Percentiles rank a stretch among this genome's conserved stretches.
These are phyloP conservation scores for Dactylonectria macrodidyma DNA, from an alignment of 2,329 filamentous ascomycete genomes.

Conservation along the genomic window DNA sequence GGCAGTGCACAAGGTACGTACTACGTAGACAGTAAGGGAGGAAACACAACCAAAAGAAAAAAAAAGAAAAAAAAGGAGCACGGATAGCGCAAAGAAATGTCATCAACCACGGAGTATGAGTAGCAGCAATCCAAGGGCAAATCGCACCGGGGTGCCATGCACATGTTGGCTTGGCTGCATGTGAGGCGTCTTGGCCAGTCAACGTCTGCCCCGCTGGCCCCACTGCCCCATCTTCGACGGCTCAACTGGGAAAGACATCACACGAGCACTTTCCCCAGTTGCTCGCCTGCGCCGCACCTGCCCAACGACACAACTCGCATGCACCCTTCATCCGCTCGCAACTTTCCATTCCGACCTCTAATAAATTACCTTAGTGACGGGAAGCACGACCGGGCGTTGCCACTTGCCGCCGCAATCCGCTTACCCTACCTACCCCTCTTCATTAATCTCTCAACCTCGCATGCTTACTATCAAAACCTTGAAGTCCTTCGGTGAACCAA, in stretches of 20 bases:
- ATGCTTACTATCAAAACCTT: not conserved
- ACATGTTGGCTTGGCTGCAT: constrained; percentile 33
- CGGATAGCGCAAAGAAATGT: constrained; percentile 5
- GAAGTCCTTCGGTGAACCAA: constrained; percentile 23
- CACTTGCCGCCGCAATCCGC: not conserved
- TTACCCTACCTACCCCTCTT: not conserved
- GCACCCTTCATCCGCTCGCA: not conserved
- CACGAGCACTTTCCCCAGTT: constrained; percentile 23
- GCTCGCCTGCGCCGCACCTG: not conserved
- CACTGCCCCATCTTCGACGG: constrained; percentile 12
- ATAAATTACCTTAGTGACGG: no score
- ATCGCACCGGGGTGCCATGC: constrained; percentile 28
- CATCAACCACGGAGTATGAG: not conserved
- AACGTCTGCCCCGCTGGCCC: constrained; percentile 1
- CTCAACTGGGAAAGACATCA: constrained; percentile 34
- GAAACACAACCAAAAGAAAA: no score
- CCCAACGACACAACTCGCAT: constrained; percentile 2
- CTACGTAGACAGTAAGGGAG: no score
- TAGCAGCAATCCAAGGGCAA: constrained; percentile 1
- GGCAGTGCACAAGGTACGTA: not conserved
- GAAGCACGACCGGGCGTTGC: no score
- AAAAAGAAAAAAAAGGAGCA: not conserved
- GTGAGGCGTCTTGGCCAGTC: constrained; percentile 28
- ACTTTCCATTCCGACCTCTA: not conserved
- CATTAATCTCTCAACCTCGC: constrained; percentile 17